phyloP scores from a whole-genome alignment of 192 early-diverging fungal genomes.

The Coemansia sp. region DNA sequence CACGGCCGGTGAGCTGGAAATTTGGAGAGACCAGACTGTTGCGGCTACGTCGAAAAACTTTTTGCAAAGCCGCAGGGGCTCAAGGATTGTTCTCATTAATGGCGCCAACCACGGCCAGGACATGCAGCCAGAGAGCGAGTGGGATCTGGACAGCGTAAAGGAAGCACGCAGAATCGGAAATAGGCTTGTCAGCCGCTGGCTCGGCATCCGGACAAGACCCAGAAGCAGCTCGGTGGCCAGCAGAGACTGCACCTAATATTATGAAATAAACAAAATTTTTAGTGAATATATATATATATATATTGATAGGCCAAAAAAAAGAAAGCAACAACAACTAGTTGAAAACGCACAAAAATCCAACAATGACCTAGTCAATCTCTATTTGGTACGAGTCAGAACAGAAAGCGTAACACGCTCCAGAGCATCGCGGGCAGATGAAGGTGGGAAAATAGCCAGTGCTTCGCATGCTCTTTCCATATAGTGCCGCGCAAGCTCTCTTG shows the following conservation, averaged over 20 bases:
- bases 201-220: background rate
- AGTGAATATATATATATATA: too few species aligned
- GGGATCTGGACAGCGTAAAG: constrained; percentile 2
- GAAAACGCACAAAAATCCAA: too few species aligned
- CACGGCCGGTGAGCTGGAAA: constrained; percentile 62
- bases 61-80: constrained; percentile 7
- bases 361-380: too few species aligned
- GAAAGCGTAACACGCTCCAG: constrained; percentile 78
- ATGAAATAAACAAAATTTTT: background rate
- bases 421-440: constrained; percentile 73
- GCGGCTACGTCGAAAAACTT: constrained; percentile 15
- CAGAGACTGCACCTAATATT: background rate
- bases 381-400: constrained; percentile 81
- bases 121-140: background rate
- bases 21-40: constrained; percentile 58
- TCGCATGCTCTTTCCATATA: constrained; percentile 77
- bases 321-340: background rate
- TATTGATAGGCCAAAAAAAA: too few species aligned
- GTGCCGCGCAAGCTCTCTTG: constrained; percentile 67
- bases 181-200: constrained; percentile 4
- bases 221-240: background rate
- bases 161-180: constrained; percentile 1
- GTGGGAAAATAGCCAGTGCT: constrained; percentile 66
- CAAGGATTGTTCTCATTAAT: constrained; percentile 20
- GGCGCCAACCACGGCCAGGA: constrained; percentile 47